Conservation (phyloP, 495 filamentous ascomycete genomes). For the Talaromyces wortmannii region DNA sequence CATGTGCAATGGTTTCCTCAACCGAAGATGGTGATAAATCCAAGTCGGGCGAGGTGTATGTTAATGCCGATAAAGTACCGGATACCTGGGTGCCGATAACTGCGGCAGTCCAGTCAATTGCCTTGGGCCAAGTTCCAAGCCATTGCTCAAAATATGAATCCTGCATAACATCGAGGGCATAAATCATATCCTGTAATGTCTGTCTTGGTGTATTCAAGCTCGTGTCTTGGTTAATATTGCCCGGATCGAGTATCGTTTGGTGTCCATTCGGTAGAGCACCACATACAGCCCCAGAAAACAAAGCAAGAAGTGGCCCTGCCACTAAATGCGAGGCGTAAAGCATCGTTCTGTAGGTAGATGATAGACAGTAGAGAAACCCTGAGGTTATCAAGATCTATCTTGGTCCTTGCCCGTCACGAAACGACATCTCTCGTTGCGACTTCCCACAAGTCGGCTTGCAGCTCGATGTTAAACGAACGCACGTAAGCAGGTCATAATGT, state of each 20-base stretch:
- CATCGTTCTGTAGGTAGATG: background rate
- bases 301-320: background rate
- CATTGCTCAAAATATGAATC: slow-evolving; percentile 66
- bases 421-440: background rate
- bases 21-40: slow-evolving; percentile 7
- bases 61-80: slow-evolving; percentile 58
- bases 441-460: background rate
- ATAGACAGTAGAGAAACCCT: background rate
- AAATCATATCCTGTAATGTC: slow-evolving; percentile 38
- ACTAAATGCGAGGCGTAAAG: background rate
- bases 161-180: slow-evolving; percentile 70
- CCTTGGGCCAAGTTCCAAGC: slow-evolving; percentile 74
- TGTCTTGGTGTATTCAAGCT: background rate
- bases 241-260: background rate
- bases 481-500: background rate
- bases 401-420: background rate
- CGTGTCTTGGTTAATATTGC: background rate
- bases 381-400: background rate
- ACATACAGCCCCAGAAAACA: background rate
- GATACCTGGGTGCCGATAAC: slow-evolving; percentile 78
- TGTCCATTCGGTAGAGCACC: background rate
- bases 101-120: slow-evolving; percentile 93
- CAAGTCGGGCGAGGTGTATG: slow-evolving; percentile 25
- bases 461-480: background rate
- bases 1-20: slow-evolving; percentile 38